Base-by-base conservation (phyloP, 1,139 yeast species). In the Hyphopichia fennica region DNA sequence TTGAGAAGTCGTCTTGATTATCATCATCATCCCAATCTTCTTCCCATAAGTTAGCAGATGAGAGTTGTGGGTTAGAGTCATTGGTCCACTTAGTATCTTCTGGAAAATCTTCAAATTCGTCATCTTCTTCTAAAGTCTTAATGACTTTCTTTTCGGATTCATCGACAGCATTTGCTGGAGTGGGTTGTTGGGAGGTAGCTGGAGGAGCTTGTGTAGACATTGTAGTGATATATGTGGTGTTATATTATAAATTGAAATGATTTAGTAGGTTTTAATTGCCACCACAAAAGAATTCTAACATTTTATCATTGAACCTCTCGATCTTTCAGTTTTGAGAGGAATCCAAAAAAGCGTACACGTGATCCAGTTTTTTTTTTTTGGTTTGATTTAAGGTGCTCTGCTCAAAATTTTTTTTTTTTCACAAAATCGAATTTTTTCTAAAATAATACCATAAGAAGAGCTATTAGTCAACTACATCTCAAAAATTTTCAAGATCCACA, bases 1-100 rank as follows among this genome's bases (percentile, higher is more conserved):
- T 76, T 25, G 93, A 81, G 62, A 90, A 90, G 49, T 87, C 88
- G 60, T 88, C 96, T 49, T 86, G 91, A 43, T 84, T 84, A 56
- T 89, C 96, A 47, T 84, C 95, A 58, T 88, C 96, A 54, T 90
- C 96, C 97, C 97, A 90, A 60, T 87, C 91, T 62, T 90, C 96
- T 59, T 90, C 96, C 96, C 97, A 90, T 45, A 89, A 76, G 44
- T 63, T 69, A 41, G 65, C 60, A 5, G 72, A 65, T 44, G 69
- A 64, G 44, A 67, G 54, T 50, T 80, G 78, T 15, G 81, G 69
- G 38, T 62, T 62, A 41, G 68, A 57, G 19, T 58, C 60, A 31
- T 45, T 52, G 14, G 62, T 60, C 87, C 71, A 71, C 64, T 85
- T 80, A 29, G 67, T 58, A 55, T 88, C 96, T 41, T 82, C 90